phyloP scores from a whole-genome alignment of 1,284 basidiomycete species.

The Prillingera fragicola region DNA sequence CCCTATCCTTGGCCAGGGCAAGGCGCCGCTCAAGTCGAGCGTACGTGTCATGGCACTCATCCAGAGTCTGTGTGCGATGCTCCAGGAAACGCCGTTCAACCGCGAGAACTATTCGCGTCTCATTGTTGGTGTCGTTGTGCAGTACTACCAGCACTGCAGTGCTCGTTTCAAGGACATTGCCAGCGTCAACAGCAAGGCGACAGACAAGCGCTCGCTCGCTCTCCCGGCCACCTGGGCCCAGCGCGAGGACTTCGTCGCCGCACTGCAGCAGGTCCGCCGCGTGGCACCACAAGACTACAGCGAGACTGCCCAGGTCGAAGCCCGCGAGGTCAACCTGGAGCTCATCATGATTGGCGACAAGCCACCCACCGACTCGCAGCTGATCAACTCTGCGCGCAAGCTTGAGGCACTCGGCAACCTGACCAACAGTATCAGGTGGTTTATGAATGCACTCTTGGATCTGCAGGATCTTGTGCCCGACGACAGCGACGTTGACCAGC shows the following conservation, averaged over 20 bases:
- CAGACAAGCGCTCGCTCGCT: no score
- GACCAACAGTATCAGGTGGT: constrained; percentile 82
- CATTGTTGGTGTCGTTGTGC: constrained; percentile 89
- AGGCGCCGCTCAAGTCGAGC: constrained; percentile 63
- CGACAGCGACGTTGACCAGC: constrained; percentile 48
- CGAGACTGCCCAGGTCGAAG: constrained; percentile 17
- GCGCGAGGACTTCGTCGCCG: constrained; percentile 66
- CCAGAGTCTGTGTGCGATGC: constrained; percentile 88
- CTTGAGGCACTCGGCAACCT: constrained; percentile 71
- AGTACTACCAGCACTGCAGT: constrained; percentile 92
- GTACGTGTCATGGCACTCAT: constrained; percentile 83
- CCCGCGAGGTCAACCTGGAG: constrained; percentile 65
- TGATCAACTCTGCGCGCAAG: constrained; percentile 72
- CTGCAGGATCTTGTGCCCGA: constrained; percentile 63
- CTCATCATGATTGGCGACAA: constrained; percentile 57
- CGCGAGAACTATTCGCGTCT: constrained; percentile 89
- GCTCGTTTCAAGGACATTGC: constrained; percentile 63
- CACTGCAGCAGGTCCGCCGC: constrained; percentile 54
- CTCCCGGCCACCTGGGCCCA: constrained; percentile 85
- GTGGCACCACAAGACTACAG: constrained; percentile 15
- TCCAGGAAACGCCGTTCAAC: constrained; percentile 91
- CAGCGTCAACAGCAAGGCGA: neutral
- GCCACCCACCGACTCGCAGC: constrained; percentile 58
- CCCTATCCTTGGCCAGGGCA: constrained; percentile 16
- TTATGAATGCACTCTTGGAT: constrained; percentile 61